Percentiles rank a stretch among this genome's conserved stretches.
These are phyloP conservation scores for Spergularia bocconei DNA, from an alignment of 148 eudicot species.

Conservation along the genomic window DNA sequence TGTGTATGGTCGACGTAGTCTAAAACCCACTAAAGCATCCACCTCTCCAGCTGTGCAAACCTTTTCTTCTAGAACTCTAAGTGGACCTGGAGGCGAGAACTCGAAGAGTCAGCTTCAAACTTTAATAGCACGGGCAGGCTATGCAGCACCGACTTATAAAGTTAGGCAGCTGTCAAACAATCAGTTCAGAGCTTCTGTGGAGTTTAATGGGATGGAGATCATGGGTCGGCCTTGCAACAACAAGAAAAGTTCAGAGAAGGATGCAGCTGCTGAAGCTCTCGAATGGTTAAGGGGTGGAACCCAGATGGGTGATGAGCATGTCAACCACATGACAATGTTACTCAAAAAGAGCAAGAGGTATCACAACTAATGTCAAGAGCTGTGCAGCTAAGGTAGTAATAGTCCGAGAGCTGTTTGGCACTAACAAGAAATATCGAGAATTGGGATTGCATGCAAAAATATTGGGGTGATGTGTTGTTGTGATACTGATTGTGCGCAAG, in stretches of 20 bases:
- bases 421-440: neutral
- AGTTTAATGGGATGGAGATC: conserved; percentile 81
- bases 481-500: neutral
- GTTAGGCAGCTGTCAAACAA: conserved; percentile 58
- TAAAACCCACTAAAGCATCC: conserved; percentile 39
- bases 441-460: too few relatives aligned
- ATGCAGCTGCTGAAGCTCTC: conserved; percentile 95
- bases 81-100: conserved; percentile 96
- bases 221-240: conserved; percentile 70
- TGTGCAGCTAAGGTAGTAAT: neutral
- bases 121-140: conserved; percentile 75
- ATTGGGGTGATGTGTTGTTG: neutral
- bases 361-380: conserved; percentile 37
- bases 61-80: conserved; percentile 46
- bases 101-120: conserved; percentile 92
- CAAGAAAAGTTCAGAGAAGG: conserved; percentile 94
- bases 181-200: conserved; percentile 72
- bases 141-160: conserved; percentile 59
- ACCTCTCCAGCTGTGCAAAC: conserved; percentile 34
- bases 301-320: conserved; percentile 45
- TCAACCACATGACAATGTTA: conserved; percentile 70
- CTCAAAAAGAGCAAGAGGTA: conserved; percentile 79
- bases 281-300: conserved; percentile 67
- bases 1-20: conserved; percentile 55
- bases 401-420: neutral